Evolutionary conservation across 2,329 filamentous ascomycete genomes (phyloP), one percentile per base, ranked within the genome.

Genomic region (Beauveria varroae): DNA sequence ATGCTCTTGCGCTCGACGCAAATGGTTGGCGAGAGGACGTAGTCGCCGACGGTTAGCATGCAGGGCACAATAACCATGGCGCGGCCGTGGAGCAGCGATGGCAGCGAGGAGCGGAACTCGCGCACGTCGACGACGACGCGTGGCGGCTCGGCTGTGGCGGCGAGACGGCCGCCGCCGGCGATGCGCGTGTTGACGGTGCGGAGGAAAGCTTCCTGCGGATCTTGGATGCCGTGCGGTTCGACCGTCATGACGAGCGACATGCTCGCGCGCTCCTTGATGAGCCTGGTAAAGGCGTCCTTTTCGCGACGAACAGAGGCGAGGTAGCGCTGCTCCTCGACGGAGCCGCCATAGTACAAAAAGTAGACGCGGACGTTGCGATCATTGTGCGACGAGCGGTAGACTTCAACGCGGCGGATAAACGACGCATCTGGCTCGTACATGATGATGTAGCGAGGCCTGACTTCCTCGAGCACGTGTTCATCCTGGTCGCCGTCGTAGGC

Each of bases 361-460:
- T 97, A 99, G 1, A 96, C 93, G 49, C 91, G 85, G 47, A 98
- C 90, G 68, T 91, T 92, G 41, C 92, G 82, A 71, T 93, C 91
- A 62, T 87, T 89, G 75, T 99, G 95, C 10, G 93, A 97, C 57
- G 92, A 96, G 44, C 95, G 87, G 75, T 98, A 99, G 2, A 98
- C 93, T 72, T 99, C 95, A 22, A 99, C 89, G 43, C 93, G 83
- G 16, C 95, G 86, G 69, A 98, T 96, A 73, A 99, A 99, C 3
- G 93, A 87, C 3, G 93, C 86, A 66, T 98, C 92, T 1, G 95
- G 93, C 72, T 98, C 95, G 74, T 97, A 99, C 95, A 99, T 98
- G 76, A 99, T 89, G 63, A 99, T 91, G 73, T 97, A 97, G 63
- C 90, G 87, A 40, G 95, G 95, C 69, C 90, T 92, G 62, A 95